These are phyloP conservation scores for Arachnomyces sp. DNA, from an alignment of 2,329 filamentous ascomycete species.

Conservation along the genomic window DNA sequence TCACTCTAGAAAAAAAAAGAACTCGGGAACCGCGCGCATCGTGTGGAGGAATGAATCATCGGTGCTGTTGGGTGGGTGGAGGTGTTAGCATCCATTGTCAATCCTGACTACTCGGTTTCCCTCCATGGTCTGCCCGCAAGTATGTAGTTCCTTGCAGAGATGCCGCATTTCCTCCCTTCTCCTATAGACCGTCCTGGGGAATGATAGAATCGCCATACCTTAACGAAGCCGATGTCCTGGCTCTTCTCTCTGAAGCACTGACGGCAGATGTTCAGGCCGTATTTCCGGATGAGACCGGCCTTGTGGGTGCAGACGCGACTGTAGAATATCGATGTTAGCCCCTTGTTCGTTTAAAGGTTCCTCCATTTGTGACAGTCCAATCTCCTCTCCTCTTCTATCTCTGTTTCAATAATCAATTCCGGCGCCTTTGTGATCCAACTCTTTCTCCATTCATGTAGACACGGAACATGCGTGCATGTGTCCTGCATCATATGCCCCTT, in stretches of 20 bases:
- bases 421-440: slow-evolving; percentile 20
- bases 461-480: no score
- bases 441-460: slow-evolving; percentile 3
- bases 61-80: slow-evolving; percentile 3
- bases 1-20: no score
- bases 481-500: no score
- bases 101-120: neutral
- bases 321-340: slow-evolving; percentile 14
- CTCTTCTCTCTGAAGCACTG: slow-evolving; percentile 63
- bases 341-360: neutral
- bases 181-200: no score
- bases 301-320: slow-evolving; percentile 87
- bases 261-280: slow-evolving; percentile 81
- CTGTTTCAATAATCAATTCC: slow-evolving; percentile 14
- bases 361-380: slow-evolving; percentile 5
- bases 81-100: neutral
- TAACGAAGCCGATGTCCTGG: slow-evolving; percentile 61
- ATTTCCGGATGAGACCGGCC: slow-evolving; percentile 99
- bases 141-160: no score
- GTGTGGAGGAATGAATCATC: slow-evolving; percentile 6
- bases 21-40: no score
- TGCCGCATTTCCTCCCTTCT: no score
- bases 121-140: no score
- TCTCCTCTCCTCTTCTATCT: slow-evolving; percentile 15
- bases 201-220: slow-evolving; percentile 41